A percentile compares a stretch with the other conserved stretches of the same genome.
phyloP scores from a whole-genome alignment of 768 basidiomycete genomes.

The Serendipita sp. region DNA sequence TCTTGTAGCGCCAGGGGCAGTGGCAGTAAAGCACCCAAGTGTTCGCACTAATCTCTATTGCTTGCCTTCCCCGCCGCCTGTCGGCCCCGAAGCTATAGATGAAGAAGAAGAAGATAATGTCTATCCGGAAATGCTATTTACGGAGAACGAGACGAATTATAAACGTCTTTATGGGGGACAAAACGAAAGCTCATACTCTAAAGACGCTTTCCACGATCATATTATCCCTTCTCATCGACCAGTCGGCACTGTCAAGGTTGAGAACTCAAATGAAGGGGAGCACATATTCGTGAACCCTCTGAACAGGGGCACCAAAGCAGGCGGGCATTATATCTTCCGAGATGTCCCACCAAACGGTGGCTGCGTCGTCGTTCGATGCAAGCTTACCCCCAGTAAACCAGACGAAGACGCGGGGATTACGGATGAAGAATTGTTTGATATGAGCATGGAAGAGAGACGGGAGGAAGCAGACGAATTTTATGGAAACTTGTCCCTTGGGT shows the following conservation, averaged over 20 bases:
- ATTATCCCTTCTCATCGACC: slow-evolving; percentile 79
- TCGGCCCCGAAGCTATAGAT: slow-evolving; percentile 33
- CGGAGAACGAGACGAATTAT: slow-evolving; percentile 96
- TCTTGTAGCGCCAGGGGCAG: slow-evolving; percentile 36
- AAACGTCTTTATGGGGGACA: slow-evolving; percentile 74
- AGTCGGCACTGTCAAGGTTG: slow-evolving; percentile 13
- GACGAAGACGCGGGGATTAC: slow-evolving; percentile 65
- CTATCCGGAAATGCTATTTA: slow-evolving; percentile 78
- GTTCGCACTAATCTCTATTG: slow-evolving; percentile 74
- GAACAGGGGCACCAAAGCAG: slow-evolving; percentile 78
- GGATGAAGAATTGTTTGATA: slow-evolving; percentile 83
- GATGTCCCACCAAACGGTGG: slow-evolving; percentile 85
- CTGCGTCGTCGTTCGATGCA: slow-evolving; percentile 86
- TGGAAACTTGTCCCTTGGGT: slow-evolving; percentile 56
- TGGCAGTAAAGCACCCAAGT: slow-evolving; percentile 56
- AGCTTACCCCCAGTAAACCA: slow-evolving; percentile 63
- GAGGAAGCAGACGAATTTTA: slow-evolving; percentile 97
- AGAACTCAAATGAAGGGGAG: slow-evolving; percentile 13
- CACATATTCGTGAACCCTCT: slow-evolving; percentile 65
- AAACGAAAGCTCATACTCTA: slow-evolving; percentile 71
- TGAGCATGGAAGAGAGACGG: slow-evolving; percentile 72
- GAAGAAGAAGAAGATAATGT: slow-evolving; percentile 53
- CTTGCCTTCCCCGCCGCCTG: slow-evolving; percentile 81
- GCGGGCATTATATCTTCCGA: slow-evolving; percentile 75
- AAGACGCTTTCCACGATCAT: slow-evolving; percentile 98